Base-by-base conservation (phyloP, 2,329 filamentous ascomycete genomes). In the Tolypocladium sp. region DNA sequence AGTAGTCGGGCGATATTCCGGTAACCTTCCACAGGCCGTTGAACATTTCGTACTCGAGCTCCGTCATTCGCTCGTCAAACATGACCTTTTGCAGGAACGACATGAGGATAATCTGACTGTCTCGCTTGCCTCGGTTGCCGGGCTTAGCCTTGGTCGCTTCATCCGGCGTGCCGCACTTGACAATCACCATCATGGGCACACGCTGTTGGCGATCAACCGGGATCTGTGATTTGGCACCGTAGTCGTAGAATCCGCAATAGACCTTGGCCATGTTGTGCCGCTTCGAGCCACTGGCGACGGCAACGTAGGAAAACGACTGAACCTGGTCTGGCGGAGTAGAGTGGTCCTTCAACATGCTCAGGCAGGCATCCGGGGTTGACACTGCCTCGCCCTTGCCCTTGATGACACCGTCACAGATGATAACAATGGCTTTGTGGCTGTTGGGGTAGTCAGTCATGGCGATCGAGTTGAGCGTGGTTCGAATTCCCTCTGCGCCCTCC, bases 61-160 rank as follows among this genome's bases (percentile, higher is more conserved):
- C 93, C 22, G 95, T 99, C 94, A 99, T 99, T 62, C 94, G 90
- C 77, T 99, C 95, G 72, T 99, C 94, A 69, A 99, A 99, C 94
- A 99, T 99, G 70, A 99, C 94, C 79, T 99, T 99, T 72, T 99
- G 94, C 66, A 99, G 79, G 82, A 99, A 99, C 6, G 92, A 97
- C 94, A 99, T 99, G 65, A 99, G 82, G 67, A 99, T 94, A 70
- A 99, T 97, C 74, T 99, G 94, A 79, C 91, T 96, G 81, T 99
- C 94, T 72, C 94, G 91, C 82, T 99, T 99, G 75, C 94, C 95
- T 76, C 94, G 86, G 76, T 99, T 99, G 67, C 94, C 94, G 15
- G 95, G 91, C 76, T 99, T 99, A 59, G 89, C 82, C 67, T 89
- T 88, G 46, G 75, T 80, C 38, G 85, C 82, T 76, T 99, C 94